phyloP scores from a whole-genome alignment of 352 stramenopile genomes.

The Paralagenidium karlingii region DNA sequence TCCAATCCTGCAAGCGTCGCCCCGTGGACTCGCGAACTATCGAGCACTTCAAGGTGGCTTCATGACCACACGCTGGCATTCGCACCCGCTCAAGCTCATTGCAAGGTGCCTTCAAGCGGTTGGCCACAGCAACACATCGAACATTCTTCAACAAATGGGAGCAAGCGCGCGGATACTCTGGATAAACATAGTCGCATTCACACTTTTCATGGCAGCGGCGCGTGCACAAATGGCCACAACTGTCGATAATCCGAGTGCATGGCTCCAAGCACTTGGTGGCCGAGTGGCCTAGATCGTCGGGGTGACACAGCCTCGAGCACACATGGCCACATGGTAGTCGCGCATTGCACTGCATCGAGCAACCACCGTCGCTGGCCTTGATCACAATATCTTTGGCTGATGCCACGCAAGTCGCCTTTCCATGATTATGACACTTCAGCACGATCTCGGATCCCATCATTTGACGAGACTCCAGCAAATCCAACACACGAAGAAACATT shows the following conservation, averaged over 20 bases:
- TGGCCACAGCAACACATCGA: neutral
- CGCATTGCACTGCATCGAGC: conserved; percentile 13
- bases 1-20: no score
- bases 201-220: conserved; percentile 1
- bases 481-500: neutral
- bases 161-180: neutral
- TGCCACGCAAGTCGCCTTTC: conserved; percentile 6
- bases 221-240: conserved; percentile 5
- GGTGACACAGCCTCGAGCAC: conserved; percentile 6
- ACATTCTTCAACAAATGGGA: conserved; percentile 1
- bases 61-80: neutral
- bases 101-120: neutral
- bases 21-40: no score
- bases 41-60: no score
- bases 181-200: neutral
- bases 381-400: conserved; percentile 10
- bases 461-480: neutral
- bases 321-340: conserved; percentile 15
- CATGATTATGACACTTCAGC: conserved; percentile 19
- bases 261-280: conserved; percentile 1
- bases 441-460: conserved; percentile 2
- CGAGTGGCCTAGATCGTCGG: conserved; percentile 2
- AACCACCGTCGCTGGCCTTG: conserved; percentile 22
- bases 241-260: neutral
- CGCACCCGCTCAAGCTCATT: neutral